These are phyloP conservation scores for Paramarasmius palmivorus DNA, from an alignment of 1,284 basidiomycete genomes.

Conservation along the genomic window DNA sequence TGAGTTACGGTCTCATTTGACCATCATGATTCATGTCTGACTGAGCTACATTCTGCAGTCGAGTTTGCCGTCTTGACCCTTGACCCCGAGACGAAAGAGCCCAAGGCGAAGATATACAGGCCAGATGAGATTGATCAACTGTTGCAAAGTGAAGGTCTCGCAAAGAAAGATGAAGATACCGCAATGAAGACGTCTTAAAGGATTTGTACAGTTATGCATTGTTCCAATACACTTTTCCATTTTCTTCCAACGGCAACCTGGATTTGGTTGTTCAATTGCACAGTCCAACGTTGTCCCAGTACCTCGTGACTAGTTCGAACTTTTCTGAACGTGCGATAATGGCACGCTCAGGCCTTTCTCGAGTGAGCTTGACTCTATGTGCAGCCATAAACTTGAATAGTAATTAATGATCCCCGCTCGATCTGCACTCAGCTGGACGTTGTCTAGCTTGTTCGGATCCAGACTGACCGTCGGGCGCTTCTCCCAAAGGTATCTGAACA, in stretches of 20 bases:
- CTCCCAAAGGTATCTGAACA: too few relatives aligned
- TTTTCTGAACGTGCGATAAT: too few relatives aligned
- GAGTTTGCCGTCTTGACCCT: slow-evolving; percentile 95
- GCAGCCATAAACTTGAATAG: too few relatives aligned
- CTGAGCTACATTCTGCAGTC: slow-evolving; percentile 50
- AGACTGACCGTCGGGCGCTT: too few relatives aligned
- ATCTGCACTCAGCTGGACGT: too few relatives aligned
- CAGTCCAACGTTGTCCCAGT: too few relatives aligned
- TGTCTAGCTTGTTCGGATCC: too few relatives aligned
- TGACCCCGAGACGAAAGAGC: slow-evolving; percentile 75
- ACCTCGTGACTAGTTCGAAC: too few relatives aligned
- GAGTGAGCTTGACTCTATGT: too few relatives aligned
- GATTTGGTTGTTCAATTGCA: too few relatives aligned
- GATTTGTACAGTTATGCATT: slow-evolving; percentile 9
- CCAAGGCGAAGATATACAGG: slow-evolving; percentile 90
- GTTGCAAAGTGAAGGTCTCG: slow-evolving; percentile 81
- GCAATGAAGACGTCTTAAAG: slow-evolving; percentile 55
- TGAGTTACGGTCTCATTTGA: slow-evolving; percentile 40
- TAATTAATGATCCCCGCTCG: too few relatives aligned
- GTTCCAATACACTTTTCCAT: neutral
- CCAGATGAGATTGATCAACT: slow-evolving; percentile 91
- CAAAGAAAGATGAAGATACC: slow-evolving; percentile 81
- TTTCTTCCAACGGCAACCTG: neutral
- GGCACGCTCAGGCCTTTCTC: too few relatives aligned
- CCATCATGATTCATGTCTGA: slow-evolving; percentile 5